phyloP scores from a whole-genome alignment of 2,329 filamentous ascomycete species.

The Beauveria brongniartii region DNA sequence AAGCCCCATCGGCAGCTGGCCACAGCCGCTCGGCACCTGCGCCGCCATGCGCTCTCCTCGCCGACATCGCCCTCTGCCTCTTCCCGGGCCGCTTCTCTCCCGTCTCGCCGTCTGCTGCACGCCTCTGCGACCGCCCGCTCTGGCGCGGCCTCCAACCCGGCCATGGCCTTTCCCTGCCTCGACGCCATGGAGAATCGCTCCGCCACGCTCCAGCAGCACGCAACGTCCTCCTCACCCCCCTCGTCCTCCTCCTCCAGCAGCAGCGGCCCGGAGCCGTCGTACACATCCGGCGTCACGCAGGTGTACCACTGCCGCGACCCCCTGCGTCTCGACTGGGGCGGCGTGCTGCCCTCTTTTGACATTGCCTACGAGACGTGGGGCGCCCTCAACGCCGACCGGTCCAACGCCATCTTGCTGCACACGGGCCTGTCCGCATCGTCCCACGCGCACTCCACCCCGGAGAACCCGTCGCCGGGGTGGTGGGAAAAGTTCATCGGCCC shows the following conservation, averaged over 20 bases:
- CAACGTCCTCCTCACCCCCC: constrained; percentile 1
- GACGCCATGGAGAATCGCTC: constrained; percentile 76
- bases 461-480: constrained; percentile 86
- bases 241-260: constrained; percentile 45
- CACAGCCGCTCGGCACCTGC: constrained; percentile 7
- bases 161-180: constrained; percentile 83
- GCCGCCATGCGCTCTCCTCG: constrained; percentile 1
- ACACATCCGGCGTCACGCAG: constrained; percentile 81
- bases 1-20: constrained; percentile 11
- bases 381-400: constrained; percentile 65
- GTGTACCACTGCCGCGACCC: constrained; percentile 66
- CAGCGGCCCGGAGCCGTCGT: constrained; percentile 84
- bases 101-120: background rate
- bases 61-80: background rate
- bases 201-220: constrained; percentile 46
- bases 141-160: constrained; percentile 60
- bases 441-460: constrained; percentile 84
- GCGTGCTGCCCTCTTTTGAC: constrained; percentile 78
- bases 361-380: constrained; percentile 96
- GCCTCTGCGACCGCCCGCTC: constrained; percentile 16
- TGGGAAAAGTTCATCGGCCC: constrained; percentile 98
- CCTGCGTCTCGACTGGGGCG: constrained; percentile 87
- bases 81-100: background rate
- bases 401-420: constrained; percentile 85
- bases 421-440: constrained; percentile 96